phyloP scores from a whole-genome alignment of 768 basidiomycete genomes.

The Chalciporus pseudorubinellus region DNA sequence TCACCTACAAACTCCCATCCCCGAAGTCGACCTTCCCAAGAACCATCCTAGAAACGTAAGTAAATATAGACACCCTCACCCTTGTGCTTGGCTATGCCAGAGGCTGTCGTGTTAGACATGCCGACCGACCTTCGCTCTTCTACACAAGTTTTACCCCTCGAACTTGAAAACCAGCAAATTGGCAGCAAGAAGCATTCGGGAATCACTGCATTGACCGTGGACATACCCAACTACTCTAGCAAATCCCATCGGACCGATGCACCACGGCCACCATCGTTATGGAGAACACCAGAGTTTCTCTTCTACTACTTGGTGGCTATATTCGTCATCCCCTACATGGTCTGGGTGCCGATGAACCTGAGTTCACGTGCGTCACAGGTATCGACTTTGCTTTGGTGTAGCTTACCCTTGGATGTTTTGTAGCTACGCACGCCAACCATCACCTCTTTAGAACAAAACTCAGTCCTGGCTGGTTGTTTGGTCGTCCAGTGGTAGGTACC shows the following conservation, averaged over 20 bases:
- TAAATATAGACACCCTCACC: background rate
- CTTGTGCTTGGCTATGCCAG: slow-evolving; percentile 22
- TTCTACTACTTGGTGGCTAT: slow-evolving; percentile 64
- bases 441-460: slow-evolving; percentile 53
- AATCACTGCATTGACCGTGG: slow-evolving; percentile 51
- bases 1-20: background rate
- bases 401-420: slow-evolving; percentile 1
- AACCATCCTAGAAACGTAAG: too few relatives aligned
- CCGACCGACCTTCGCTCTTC: slow-evolving; percentile 35
- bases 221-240: slow-evolving; percentile 48
- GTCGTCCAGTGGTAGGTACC: slow-evolving; percentile 67
- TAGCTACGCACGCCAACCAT: slow-evolving; percentile 79
- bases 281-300: slow-evolving; percentile 80
- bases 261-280: slow-evolving; percentile 49
- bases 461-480: slow-evolving; percentile 78
- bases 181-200: slow-evolving; percentile 21
- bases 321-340: slow-evolving; percentile 69
- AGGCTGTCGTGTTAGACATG: slow-evolving; percentile 32
- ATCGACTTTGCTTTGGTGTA: background rate
- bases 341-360: slow-evolving; percentile 68
- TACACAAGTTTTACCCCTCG: slow-evolving; percentile 10
- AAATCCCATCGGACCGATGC: slow-evolving; percentile 26
- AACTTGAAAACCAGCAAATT: slow-evolving; percentile 11
- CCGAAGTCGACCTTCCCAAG: too few relatives aligned
- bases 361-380: slow-evolving; percentile 64